Percentiles rank a stretch among this genome's conserved stretches.
Evolutionary conservation across 495 filamentous ascomycete genomes (phyloP).

Genomic region (Penicillium dipodomyicola): DNA sequence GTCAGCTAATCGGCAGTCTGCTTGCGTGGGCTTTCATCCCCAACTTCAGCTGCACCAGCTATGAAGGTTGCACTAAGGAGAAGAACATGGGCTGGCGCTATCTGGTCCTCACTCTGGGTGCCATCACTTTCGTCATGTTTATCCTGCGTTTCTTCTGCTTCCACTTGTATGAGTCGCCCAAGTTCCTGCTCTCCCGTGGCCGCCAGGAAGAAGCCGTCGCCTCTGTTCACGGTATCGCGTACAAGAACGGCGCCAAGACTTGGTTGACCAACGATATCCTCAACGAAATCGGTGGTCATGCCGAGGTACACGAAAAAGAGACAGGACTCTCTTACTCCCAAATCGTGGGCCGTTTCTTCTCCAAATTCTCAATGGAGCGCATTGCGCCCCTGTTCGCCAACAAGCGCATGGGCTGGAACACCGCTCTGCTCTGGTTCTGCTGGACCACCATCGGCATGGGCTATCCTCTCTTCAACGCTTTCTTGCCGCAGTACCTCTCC

Average conservation of each 20-base stretch:
- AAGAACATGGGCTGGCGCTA: conserved; percentile 85
- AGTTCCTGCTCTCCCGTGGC: conserved; percentile 71
- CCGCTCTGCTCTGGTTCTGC: conserved; percentile 54
- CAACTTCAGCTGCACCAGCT: conserved; percentile 47
- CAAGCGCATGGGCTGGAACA: conserved; percentile 48
- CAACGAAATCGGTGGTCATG: conserved; percentile 52
- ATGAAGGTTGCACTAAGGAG: conserved; percentile 51
- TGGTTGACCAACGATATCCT: conserved; percentile 54
- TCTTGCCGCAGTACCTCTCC: conserved; percentile 57
- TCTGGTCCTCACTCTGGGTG: conserved; percentile 66
- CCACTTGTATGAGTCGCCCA: conserved; percentile 77
- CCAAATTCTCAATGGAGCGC: conserved; percentile 56
- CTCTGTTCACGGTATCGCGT: conserved; percentile 60
- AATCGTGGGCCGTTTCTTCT: conserved; percentile 50
- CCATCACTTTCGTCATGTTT: conserved; percentile 68
- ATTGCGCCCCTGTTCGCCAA: conserved; percentile 54
- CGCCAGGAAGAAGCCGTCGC: conserved; percentile 70
- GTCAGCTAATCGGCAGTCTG: conserved; percentile 51
- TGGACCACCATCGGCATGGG: conserved; percentile 59
- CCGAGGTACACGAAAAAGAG: conserved; percentile 32
- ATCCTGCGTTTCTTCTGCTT: conserved; percentile 71
- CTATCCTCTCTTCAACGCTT: conserved; percentile 59
- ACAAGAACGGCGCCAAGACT: conserved; percentile 51
- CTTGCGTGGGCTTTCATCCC: conserved; percentile 59
- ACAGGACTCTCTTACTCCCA: conserved; percentile 38